phyloP scores from a whole-genome alignment of 352 stramenopile genomes.

The Globisporangium perplexum region DNA sequence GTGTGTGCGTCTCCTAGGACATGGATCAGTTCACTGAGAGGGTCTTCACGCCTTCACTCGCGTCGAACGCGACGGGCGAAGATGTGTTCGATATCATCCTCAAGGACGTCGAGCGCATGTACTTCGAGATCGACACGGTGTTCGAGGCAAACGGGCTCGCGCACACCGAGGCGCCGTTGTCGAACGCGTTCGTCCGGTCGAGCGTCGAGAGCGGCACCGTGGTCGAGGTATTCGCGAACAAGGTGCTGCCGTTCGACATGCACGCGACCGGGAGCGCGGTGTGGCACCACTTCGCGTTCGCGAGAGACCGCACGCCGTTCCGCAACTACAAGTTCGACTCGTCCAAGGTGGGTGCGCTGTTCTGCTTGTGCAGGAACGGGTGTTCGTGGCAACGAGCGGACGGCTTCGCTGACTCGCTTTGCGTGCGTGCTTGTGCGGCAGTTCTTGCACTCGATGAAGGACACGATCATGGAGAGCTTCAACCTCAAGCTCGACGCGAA shows the following conservation, averaged over 20 bases:
- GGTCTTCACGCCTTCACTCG: background rate
- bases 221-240: slow-evolving; percentile 30
- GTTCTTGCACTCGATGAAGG: slow-evolving; percentile 16
- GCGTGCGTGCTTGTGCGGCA: background rate
- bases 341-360: background rate
- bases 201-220: slow-evolving; percentile 14
- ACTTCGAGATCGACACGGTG: background rate
- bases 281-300: slow-evolving; percentile 28
- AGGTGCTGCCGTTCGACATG: slow-evolving; percentile 30
- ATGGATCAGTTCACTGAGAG: background rate
- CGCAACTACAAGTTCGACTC: background rate
- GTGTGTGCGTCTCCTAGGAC: background rate
- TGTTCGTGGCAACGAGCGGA: too few relatives aligned
- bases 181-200: background rate
- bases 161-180: background rate
- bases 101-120: background rate
- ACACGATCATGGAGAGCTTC: slow-evolving; percentile 57
- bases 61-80: background rate
- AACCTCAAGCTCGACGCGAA: slow-evolving; percentile 43
- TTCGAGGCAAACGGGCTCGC: slow-evolving; percentile 3
- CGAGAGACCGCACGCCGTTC: slow-evolving; percentile 1
- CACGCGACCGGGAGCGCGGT: slow-evolving; percentile 20
- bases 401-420: background rate
- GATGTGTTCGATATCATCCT: background rate
- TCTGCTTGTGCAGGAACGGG: background rate